Evolutionary conservation across 768 basidiomycete species (phyloP), one percentile per base, ranked within the genome.

Genomic region (Agaricus subrufescens): DNA sequence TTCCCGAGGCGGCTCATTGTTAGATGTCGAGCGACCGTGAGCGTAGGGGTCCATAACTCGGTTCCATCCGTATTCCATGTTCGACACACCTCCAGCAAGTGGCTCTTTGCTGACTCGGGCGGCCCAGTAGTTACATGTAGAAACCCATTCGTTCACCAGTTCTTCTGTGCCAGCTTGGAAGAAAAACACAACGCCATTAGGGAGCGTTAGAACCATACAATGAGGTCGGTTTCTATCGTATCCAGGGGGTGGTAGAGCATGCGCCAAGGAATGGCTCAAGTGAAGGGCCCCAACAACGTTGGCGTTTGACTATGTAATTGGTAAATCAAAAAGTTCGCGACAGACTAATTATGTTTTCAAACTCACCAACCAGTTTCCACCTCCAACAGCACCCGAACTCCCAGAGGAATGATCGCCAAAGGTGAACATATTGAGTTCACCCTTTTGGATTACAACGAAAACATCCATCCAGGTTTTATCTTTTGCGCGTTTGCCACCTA

Each of bases 51-150:
- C 87, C 26, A 75, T 62, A 7, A 93, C 79, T 19, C 91, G 81
- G 68, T 85, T 95, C 97, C 97, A 99, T 8, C 97, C 97, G 66
- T 98, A 97, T 69, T 99, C 97, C 91, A 98, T 96, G 73, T 98
- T 99, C 48, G 93, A 94, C 7, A 99, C 95, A 25, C 97, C 97
- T 4, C 97, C 97, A 1, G 90, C 81, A 2, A 99, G 80, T 1
- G 97, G 97, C 66, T 98, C 95, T 63, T 96, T 94, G 70, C 91
- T 94, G 54, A 86, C 91, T 45, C 97, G 80, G 2, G 96, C 97
- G 0, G 97, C 92, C 97, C 97, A 98, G 68, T 99, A 99, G 74
- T 98, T 99, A 81, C 96, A 98, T 0, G 97, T 97, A 40, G 91
- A 87, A 6, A 97, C 95, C 97, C 97, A 98, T 70, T 99, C 97